phyloP scores from a whole-genome alignment of 371 early-diverging fungal species.

The Lichtheimia ornata region DNA sequence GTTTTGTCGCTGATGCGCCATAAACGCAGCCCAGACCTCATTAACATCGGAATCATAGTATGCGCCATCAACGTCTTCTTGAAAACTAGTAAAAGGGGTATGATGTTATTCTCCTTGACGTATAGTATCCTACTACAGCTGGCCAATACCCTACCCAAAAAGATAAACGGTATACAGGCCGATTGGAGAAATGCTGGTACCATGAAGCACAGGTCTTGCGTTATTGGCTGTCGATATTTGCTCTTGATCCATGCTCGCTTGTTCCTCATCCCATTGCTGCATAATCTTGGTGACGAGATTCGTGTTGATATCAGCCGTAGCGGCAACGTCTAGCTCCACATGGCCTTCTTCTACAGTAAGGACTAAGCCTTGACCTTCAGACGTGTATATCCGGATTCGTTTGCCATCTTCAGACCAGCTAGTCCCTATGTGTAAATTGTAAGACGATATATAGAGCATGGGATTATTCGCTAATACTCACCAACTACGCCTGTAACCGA shows the following conservation, averaged over 20 bases:
- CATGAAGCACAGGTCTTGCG: neutral
- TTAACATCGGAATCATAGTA: neutral
- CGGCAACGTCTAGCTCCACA: no score
- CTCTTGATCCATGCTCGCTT: slow-evolving; percentile 12
- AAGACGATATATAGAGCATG: no score
- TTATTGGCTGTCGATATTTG: neutral
- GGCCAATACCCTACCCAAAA: slow-evolving; percentile 1
- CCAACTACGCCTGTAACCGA: slow-evolving; percentile 12
- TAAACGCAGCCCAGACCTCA: neutral
- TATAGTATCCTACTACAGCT: neutral
- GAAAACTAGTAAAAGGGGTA: neutral
- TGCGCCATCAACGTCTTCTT: neutral
- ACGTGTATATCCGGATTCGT: slow-evolving; percentile 4
- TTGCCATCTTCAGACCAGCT: slow-evolving; percentile 10
- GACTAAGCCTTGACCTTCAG: slow-evolving; percentile 9
- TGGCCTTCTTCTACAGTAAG: neutral
- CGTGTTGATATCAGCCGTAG: slow-evolving; percentile 5
- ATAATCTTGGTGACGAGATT: slow-evolving; percentile 7
- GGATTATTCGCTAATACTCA: neutral
- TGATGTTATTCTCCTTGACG: neutral
- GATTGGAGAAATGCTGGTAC: neutral
- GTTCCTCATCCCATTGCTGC: slow-evolving; percentile 15
- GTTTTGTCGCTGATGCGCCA: neutral
- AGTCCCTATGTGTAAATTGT: neutral
- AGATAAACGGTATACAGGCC: slow-evolving; percentile 3